Base-by-base conservation (phyloP, 306 rosid species). In the Fragaria vesca region DNA sequence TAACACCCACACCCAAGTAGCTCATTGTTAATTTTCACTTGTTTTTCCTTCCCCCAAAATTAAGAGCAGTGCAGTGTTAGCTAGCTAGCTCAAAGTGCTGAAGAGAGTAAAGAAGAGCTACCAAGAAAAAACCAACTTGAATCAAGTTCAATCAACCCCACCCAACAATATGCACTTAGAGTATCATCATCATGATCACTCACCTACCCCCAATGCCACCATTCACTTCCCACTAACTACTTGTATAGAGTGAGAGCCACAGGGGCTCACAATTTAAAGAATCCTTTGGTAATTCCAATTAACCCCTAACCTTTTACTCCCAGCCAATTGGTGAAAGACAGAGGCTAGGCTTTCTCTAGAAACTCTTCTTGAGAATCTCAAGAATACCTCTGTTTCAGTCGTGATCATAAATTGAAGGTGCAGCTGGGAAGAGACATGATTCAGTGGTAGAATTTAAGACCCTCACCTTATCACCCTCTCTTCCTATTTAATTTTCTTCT, bases 1-100 rank as follows among this genome's bases (percentile, higher is more conserved):
- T 95, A 69, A 91, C 89, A 73, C 98, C 99, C 0, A 93, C 90
- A 45, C 91, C 85, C 83, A 90, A 67, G 50, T 89, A 85, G 76
- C 90, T 92, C 98, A 95, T 95, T 17, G 48, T 51, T 76, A 4
- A 26, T 61, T 2, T 65, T 16, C 12, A 34, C 18, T 34, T 34
- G 45, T 16, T 34, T 65, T 65, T 40, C 24, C 42, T 47, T 12
- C 32, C 77, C 82, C 69, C 42, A 26, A 61, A 50, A 66, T 69
- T 76, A 66, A 65, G 50, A 65, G 10, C 48, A 76, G 46, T 1
- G n/a, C 68, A 30, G 68, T 30, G 42, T 30, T 62, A 62, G 38
- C 67, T 42, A 42, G 11, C 11, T 62, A 62, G 67, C 40, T 65
- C 69, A 32, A 34, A 65, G 69, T 65, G 3, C 21, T 32, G 69